Evolutionary conservation across 495 filamentous ascomycete species (phyloP), one percentile per base, ranked within the genome.

Genomic region (Tuber brumale): DNA sequence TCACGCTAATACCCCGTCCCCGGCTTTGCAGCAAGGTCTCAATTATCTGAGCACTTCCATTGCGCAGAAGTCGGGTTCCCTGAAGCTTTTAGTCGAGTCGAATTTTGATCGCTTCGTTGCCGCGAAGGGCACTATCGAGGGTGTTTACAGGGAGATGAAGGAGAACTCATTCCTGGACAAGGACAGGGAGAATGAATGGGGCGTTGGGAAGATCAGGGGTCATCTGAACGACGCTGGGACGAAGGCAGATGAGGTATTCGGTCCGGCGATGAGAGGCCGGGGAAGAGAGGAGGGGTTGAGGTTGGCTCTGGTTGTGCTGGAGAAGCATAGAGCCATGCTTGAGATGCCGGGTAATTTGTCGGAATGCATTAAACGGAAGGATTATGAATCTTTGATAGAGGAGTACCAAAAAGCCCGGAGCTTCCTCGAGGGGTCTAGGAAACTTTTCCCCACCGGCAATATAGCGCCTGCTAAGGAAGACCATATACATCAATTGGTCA

Each of bases 91-190:
- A 5, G 95, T 99, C 39, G 95, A 99, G 84, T 93, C 92, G 43
- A 98, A 99, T 81, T 99, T 99, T 81, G 96, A 99, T 85, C 91
- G 94, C 45, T 99, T 99, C 84, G 95, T 99, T 45, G 90, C 92
- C 18, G 95, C 96, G 10, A 99, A 99, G 83, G 92, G 93, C 5
- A 97, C 94, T 10, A 98, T 99, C 77, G 95, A 99, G 85, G 94
- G 94, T 86, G 95, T 99, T 51, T 99, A 99, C 84, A 94, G 89
- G 48, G 96, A 98, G 84, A 98, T 99, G 95, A 93, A 94, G 72
- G 97, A 97, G 86, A 97, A 97, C 84, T 76, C 75, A 23, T 82
- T 82, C 41, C 75, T 82, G n/a, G 94, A 95, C 9, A 86, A 97
- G 57, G 87, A 90, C 19, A 97, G 96, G 83, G 95, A 99, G 83